Base-by-base conservation (phyloP, 768 basidiomycete genomes). In the Crassisporium funariophilum region DNA sequence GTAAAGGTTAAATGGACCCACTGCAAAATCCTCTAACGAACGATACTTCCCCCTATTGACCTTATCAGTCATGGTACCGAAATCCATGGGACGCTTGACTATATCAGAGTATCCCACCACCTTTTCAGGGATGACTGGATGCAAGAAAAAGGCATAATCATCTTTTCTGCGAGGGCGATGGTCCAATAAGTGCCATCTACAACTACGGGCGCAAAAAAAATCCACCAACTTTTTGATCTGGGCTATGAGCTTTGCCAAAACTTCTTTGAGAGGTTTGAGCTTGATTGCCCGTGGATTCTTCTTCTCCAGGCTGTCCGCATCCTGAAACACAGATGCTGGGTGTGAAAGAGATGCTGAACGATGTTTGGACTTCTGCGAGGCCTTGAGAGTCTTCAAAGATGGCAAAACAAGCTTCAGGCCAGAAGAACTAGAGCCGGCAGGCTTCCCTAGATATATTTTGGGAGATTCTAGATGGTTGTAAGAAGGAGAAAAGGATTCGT, bases 51-150 rank as follows among this genome's bases (percentile, higher is more conserved):
- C 87, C 58, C 70, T 79, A 47, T 76, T 76, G 35, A 94, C 86
- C 66, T 94, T 95, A 44, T 73, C 71, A 15, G 83, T 68, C 73
- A 98, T 88, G 0, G 93, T 94, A 0, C 89, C 88, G 46, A 98
- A 74, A 59, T 98, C 94, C 94, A 98, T 98, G 5, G 95, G 93
- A 15, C 76, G 74, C 56, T 87, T 84, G 41, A 98, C 81, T 38
- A 84, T 69, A 71, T 86, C 82, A 10, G 70, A 46, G 53, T 86
- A 86, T 1, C 82, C 82, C 9, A 82, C 76, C 0, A 88, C 82
- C 53, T 78, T 74, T 2, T 69, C 62, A 0, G 66, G 62, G 61
- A 89, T 75, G 5, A 91, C 89, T 1, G 88, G 88, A 27, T 65
- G 58, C 45, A 90, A 64, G 62, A 91, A 91, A 66, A 91, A 91